Conservation (phyloP, 2,329 filamentous ascomycete species). For the Exophiala calicioides region DNA sequence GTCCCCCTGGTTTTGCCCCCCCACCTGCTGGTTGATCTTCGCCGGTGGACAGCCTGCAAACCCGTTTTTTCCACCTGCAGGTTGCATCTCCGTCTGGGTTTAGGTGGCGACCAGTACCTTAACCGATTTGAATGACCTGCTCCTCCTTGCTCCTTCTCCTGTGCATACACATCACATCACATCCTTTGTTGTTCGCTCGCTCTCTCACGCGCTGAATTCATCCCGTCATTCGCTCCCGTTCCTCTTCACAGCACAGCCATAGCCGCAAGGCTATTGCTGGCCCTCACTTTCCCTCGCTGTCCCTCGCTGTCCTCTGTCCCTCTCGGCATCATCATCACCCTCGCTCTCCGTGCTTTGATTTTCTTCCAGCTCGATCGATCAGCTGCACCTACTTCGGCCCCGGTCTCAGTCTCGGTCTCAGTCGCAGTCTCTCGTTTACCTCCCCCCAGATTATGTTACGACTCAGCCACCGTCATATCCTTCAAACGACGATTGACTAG, state of each 20-base stretch:
- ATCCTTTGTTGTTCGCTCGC: too few relatives aligned
- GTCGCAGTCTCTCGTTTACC: slow-evolving; percentile 5
- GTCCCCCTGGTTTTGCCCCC: too few relatives aligned
- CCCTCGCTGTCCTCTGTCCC: slow-evolving; percentile 1
- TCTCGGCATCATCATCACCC: neutral
- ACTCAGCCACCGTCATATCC: slow-evolving; percentile 13
- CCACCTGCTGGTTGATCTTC: too few relatives aligned
- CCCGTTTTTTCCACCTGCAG: neutral
- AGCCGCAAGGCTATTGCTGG: slow-evolving; percentile 5
- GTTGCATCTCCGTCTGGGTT: neutral
- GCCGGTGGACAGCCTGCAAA: too few relatives aligned
- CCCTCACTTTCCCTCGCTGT: neutral
- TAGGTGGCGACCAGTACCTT: neutral
- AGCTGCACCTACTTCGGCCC: slow-evolving; percentile 6
- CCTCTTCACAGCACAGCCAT: neutral
- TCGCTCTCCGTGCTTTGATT: slow-evolving; percentile 4
- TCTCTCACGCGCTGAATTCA: too few relatives aligned
- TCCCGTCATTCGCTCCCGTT: slow-evolving; percentile 9
- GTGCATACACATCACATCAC: too few relatives aligned
- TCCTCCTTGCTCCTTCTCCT: neutral
- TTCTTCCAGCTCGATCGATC: slow-evolving; percentile 3
- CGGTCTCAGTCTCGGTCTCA: neutral
- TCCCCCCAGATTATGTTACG: neutral
- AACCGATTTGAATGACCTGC: too few relatives aligned
- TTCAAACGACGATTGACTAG: neutral